Evolutionary conservation across 768 basidiomycete species (phyloP).

Genomic region (Neoboletus subvelutipes): DNA sequence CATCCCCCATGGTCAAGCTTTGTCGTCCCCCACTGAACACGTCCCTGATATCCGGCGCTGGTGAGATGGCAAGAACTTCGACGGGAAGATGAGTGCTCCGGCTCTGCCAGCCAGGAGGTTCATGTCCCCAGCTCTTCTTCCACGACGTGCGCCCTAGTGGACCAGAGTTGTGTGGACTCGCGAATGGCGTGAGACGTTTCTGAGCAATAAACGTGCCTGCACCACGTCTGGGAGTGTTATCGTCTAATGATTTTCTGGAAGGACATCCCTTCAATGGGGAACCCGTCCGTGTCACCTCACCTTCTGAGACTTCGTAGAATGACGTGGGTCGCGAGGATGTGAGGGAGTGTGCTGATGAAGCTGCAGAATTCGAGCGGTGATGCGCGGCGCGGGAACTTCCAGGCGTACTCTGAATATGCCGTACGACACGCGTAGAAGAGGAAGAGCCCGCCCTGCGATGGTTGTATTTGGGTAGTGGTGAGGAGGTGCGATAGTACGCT

Average conservation of each 20-base stretch:
- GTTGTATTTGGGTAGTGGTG: conserved; percentile 70
- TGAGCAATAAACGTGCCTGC: conserved; percentile 76
- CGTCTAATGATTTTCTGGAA: conserved; percentile 51
- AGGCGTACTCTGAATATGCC: conserved; percentile 51
- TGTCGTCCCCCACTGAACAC: conserved; percentile 68
- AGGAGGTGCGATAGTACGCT: conserved; percentile 60
- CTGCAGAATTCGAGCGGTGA: conserved; percentile 68
- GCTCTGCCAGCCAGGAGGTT: conserved; percentile 83
- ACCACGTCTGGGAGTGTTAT: conserved; percentile 39
- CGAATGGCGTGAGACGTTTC: conserved; percentile 74
- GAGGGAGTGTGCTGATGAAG: conserved; percentile 77
- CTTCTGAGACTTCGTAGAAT: conserved; percentile 72
- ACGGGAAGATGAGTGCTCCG: conserved; percentile 65
- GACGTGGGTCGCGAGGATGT: conserved; percentile 77
- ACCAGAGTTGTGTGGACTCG: conserved; percentile 49
- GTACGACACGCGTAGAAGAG: conserved; percentile 77
- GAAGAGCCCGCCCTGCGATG: conserved; percentile 81
- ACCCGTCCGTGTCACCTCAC: conserved; percentile 57
- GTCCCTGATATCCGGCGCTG: conserved; percentile 58
- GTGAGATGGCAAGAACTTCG: conserved; percentile 74
- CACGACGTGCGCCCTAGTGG: conserved; percentile 70
- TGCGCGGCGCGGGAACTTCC: conserved; percentile 48
- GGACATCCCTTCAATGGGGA: conserved; percentile 59
- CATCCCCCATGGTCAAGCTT: conserved; percentile 63
- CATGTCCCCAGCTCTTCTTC: conserved; percentile 88